These are phyloP conservation scores for Calonectria henricotiae DNA, from an alignment of 2,329 filamentous ascomycete species.

Conservation along the genomic window DNA sequence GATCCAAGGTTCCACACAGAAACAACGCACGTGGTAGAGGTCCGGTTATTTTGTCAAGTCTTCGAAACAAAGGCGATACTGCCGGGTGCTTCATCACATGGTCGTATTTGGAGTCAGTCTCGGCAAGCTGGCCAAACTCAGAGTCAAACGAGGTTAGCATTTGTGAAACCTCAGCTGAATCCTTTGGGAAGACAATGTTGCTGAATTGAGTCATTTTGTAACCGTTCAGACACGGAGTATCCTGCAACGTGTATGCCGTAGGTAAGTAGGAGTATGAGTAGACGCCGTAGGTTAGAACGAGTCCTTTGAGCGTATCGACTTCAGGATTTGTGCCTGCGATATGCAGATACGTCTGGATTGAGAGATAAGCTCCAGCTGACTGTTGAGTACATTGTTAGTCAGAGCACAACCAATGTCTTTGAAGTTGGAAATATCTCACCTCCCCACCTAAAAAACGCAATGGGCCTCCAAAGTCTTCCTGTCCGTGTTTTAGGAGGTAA, in stretches of 20 bases:
- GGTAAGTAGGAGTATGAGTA: constrained; percentile 27
- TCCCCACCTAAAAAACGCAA: constrained; percentile 36
- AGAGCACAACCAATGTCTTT: background rate
- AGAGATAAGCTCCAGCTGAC: constrained; percentile 27
- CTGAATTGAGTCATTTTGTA: constrained; percentile 21
- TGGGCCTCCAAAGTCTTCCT: constrained; percentile 12
- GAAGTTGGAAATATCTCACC: constrained; percentile 1
- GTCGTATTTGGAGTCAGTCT: constrained; percentile 13
- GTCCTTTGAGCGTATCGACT: constrained; percentile 3
- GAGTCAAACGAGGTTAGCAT: constrained; percentile 9
- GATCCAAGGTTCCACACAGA: constrained; percentile 39
- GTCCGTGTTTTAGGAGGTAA: constrained; percentile 63
- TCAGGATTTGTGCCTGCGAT: constrained; percentile 6
- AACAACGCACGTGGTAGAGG: constrained; percentile 38
- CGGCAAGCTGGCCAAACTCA: constrained; percentile 24
- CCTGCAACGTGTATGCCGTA: constrained; percentile 15
- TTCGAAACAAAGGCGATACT: constrained; percentile 32
- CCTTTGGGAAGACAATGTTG: constrained; percentile 2
- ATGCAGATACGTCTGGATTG: constrained; percentile 30
- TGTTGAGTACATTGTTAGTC: background rate
- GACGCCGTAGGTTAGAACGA: constrained; percentile 17
- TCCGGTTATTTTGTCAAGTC: constrained; percentile 21
- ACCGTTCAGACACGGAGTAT: constrained; percentile 1
- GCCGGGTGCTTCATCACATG: constrained; percentile 23
- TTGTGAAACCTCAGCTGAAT: background rate